Conservation (phyloP, 2,329 filamentous ascomycete species). For the Coleophoma eucalyptorum region DNA sequence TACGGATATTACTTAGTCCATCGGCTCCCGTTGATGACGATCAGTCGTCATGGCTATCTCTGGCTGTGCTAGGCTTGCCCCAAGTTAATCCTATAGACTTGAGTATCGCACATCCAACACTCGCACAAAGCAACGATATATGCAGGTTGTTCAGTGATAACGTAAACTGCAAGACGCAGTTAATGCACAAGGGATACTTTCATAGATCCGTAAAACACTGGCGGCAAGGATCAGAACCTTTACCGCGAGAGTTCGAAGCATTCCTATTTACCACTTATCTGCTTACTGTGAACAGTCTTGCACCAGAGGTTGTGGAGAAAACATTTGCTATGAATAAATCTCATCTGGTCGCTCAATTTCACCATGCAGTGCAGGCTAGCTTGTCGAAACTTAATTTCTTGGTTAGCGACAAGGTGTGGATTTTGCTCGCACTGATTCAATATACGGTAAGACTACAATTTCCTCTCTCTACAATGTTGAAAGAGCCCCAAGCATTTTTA, state of each 20-base stretch:
- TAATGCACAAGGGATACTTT: conserved; percentile 61
- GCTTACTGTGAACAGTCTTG: conserved; percentile 53
- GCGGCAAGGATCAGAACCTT: conserved; percentile 35
- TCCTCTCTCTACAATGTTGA: neutral
- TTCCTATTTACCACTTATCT: conserved; percentile 64
- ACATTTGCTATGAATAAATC: conserved; percentile 15
- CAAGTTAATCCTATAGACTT: neutral
- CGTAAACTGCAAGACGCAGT: conserved; percentile 64
- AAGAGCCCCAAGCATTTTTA: neutral
- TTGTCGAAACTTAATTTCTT: conserved; percentile 13
- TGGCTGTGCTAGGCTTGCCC: conserved; percentile 3
- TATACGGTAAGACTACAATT: conserved; percentile 10
- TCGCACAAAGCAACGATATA: conserved; percentile 40
- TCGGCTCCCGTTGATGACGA: neutral
- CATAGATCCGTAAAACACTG: conserved; percentile 60
- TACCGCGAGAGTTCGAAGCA: conserved; percentile 49
- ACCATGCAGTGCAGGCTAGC: conserved; percentile 8
- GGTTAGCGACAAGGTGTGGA: conserved; percentile 11
- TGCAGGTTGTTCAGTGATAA: conserved; percentile 71
- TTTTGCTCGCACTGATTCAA: conserved; percentile 11
- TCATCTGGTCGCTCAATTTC: conserved; percentile 5
- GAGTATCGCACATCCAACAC: conserved; percentile 5
- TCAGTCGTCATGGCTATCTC: conserved; percentile 7
- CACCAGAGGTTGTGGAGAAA: conserved; percentile 40
- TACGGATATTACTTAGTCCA: conserved; percentile 10